Evolutionary conservation across 2,329 filamentous ascomycete species (phyloP).

Genomic region (Penicillium digitatum): DNA sequence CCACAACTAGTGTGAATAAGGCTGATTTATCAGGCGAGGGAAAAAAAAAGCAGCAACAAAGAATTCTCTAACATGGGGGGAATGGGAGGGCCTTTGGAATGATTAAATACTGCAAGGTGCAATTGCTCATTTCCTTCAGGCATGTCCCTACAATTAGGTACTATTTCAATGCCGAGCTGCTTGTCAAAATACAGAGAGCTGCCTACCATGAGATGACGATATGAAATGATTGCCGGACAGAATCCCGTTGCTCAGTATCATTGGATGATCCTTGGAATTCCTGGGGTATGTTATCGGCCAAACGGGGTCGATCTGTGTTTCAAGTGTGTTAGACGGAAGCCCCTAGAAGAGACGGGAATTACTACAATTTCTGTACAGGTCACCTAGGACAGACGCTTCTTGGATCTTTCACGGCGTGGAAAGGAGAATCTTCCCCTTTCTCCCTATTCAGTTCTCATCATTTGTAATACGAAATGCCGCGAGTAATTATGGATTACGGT

Average conservation of each 20-base stretch:
- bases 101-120: conserved; percentile 7
- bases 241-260: conserved; percentile 14
- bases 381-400: conserved; percentile 3
- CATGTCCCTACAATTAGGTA: conserved; percentile 10
- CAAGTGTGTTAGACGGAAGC: conserved; percentile 18
- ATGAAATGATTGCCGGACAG: conserved; percentile 19
- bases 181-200: conserved; percentile 15
- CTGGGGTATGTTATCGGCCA: conserved; percentile 27
- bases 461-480: not conserved
- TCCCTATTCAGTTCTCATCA: not conserved
- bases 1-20: conserved; percentile 10
- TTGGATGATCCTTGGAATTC: conserved; percentile 23
- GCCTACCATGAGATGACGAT: conserved; percentile 22
- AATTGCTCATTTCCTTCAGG: conserved; percentile 10
- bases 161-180: conserved; percentile 10
- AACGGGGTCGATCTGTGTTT: conserved; percentile 25
- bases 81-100: not conserved
- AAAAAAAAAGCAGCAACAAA: conserved; percentile 3
- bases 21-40: conserved; percentile 10
- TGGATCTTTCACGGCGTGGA: not conserved
- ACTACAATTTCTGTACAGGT: not conserved
- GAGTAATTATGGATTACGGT: conserved; percentile 16
- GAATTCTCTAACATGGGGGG: not conserved
- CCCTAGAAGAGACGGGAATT: conserved; percentile 2
- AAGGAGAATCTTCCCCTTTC: not conserved